A percentile compares a stretch with the other conserved stretches of the same genome.
Evolutionary conservation across 2,329 filamentous ascomycete species (phyloP).

Genomic region (Neophaeococcomyces aloes): DNA sequence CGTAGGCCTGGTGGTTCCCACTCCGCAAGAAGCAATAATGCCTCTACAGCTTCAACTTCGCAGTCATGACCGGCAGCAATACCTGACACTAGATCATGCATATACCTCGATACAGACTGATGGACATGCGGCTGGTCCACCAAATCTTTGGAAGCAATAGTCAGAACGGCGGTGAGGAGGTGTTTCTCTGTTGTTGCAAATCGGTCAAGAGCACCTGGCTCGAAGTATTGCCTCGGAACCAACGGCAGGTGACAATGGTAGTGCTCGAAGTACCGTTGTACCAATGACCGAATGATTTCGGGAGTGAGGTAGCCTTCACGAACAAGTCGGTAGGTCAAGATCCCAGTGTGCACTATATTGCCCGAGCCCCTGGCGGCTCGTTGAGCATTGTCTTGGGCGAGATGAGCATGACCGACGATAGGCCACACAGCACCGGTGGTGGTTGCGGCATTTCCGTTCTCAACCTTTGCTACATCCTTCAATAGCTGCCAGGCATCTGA

Average conservation of each 20-base stretch:
- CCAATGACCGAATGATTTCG: slow-evolving; percentile 42
- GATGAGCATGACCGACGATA: slow-evolving; percentile 11
- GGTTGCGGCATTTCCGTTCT: slow-evolving; percentile 21
- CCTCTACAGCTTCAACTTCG: slow-evolving; percentile 61
- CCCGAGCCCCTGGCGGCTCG: slow-evolving; percentile 14
- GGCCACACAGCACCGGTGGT: slow-evolving; percentile 21
- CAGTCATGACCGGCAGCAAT: slow-evolving; percentile 57
- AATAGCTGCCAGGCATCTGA: slow-evolving; percentile 41
- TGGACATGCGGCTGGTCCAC: slow-evolving; percentile 53
- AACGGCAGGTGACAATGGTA: slow-evolving; percentile 63
- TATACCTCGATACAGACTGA: slow-evolving; percentile 56
- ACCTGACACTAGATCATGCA: slow-evolving; percentile 57
- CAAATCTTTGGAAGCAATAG: slow-evolving; percentile 62
- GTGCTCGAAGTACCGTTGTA: slow-evolving; percentile 51
- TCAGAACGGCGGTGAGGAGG: slow-evolving; percentile 58
- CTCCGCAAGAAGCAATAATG: slow-evolving; percentile 58
- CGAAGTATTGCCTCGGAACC: slow-evolving; percentile 51
- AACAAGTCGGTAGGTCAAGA: slow-evolving; percentile 34
- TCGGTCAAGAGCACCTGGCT: slow-evolving; percentile 42
- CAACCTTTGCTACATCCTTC: slow-evolving; percentile 35
- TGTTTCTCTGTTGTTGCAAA: slow-evolving; percentile 54
- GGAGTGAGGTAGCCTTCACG: slow-evolving; percentile 37
- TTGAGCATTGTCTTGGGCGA: neutral
- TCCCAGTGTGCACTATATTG: slow-evolving; percentile 27
- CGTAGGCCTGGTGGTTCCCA: slow-evolving; percentile 60